These are phyloP conservation scores for Furcasterigmium sp. DNA, from an alignment of 2,329 filamentous ascomycete species.

Conservation along the genomic window DNA sequence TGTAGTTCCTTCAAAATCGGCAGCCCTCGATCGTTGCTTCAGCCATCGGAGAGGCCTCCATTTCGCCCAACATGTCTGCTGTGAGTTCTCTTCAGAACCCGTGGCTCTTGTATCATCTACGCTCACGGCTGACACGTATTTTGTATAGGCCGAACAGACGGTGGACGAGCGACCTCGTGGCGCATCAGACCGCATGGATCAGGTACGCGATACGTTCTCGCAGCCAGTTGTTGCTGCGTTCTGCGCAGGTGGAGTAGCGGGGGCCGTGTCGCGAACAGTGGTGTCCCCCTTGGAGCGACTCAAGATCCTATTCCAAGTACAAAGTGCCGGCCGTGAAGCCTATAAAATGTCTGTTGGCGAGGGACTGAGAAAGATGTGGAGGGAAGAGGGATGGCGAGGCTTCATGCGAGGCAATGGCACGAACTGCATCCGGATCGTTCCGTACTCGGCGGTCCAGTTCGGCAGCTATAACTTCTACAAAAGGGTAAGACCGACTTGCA, in stretches of 20 bases:
- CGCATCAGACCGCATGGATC: conserved; percentile 8
- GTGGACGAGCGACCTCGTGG: background rate
- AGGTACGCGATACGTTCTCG: conserved; percentile 52
- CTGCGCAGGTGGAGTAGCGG: conserved; percentile 87
- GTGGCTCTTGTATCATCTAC: no score
- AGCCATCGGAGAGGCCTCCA: no score
- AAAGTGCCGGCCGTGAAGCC: conserved; percentile 83
- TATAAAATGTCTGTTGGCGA: conserved; percentile 91
- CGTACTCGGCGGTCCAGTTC: conserved; percentile 97
- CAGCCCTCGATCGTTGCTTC: no score
- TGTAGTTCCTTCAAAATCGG: no score
- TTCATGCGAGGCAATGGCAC: conserved; percentile 98
- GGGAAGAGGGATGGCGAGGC: conserved; percentile 91
- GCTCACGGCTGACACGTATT: no score
- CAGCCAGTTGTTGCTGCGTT: conserved; percentile 89
- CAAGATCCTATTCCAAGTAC: conserved; percentile 97
- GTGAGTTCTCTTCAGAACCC: background rate
- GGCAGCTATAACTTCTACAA: conserved; percentile 98
- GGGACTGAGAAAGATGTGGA: conserved; percentile 91
- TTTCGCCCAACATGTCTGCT: background rate
- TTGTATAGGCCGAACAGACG: background rate
- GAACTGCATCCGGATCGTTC: conserved; percentile 96
- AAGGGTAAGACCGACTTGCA: conserved; percentile 67
- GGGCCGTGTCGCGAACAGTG: conserved; percentile 94
- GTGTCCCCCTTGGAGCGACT: conserved; percentile 93